Evolutionary conservation across 495 filamentous ascomycete species (phyloP).

Genomic region (Penicillium angulare): DNA sequence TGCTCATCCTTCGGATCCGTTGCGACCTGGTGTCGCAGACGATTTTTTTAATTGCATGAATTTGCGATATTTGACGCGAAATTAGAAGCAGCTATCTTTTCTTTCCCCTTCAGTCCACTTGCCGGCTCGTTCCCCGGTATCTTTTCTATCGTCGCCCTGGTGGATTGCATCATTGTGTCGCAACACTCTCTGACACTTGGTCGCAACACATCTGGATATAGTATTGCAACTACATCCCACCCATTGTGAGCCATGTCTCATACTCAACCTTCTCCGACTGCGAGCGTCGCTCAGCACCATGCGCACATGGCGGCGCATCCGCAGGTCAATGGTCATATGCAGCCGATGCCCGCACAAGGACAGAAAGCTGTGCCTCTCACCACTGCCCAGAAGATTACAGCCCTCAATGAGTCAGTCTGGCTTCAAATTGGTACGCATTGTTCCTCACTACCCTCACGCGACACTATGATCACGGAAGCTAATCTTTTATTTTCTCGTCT

Average conservation of each 20-base stretch:
- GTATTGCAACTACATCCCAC: slow-evolving; percentile 3
- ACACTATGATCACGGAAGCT: background rate
- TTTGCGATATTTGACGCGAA: background rate
- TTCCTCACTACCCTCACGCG: background rate
- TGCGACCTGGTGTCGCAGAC: background rate
- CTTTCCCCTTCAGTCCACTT: too few species aligned
- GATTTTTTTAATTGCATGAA: too few species aligned
- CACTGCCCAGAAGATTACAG: slow-evolving; percentile 58
- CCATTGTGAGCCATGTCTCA: slow-evolving; percentile 39
- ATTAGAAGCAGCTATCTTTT: too few species aligned
- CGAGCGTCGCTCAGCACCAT: slow-evolving; percentile 49
- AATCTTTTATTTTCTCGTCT: slow-evolving; percentile 6
- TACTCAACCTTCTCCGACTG: slow-evolving; percentile 53
- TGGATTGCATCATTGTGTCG: slow-evolving; percentile 45
- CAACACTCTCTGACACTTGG: slow-evolving; percentile 22
- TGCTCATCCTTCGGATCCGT: background rate
- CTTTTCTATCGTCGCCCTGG: background rate
- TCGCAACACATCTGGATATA: too few species aligned
- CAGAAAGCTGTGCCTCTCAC: slow-evolving; percentile 49
- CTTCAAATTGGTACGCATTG: slow-evolving; percentile 73
- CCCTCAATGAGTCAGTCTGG: slow-evolving; percentile 87
- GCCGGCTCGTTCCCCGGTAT: background rate
- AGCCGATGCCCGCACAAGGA: slow-evolving; percentile 49
- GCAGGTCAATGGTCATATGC: slow-evolving; percentile 52
- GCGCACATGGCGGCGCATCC: slow-evolving; percentile 48